Evolutionary conservation across 257 asterid species (phyloP).

Genomic region (Solanum medicagineum): DNA sequence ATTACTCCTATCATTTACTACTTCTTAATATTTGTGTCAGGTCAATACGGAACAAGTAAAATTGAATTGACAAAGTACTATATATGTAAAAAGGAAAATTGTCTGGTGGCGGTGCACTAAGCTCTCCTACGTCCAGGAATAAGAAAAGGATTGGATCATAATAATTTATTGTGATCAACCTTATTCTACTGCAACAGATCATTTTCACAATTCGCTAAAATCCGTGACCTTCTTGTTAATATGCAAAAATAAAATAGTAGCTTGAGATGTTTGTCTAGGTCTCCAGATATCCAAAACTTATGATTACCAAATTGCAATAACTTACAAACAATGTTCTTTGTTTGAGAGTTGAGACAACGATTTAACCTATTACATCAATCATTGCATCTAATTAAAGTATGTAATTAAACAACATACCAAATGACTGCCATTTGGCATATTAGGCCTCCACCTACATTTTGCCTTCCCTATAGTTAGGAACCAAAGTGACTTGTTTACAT

Average conservation of each 20-base stretch:
- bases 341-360: background rate
- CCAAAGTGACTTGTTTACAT: background rate
- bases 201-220: background rate
- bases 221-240: background rate
- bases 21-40: too few relatives aligned
- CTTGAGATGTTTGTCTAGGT: background rate
- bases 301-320: background rate
- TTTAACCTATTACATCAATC: background rate
- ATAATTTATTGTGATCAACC: too few relatives aligned
- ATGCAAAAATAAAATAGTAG: background rate
- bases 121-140: background rate
- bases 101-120: background rate
- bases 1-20: too few relatives aligned
- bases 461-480: background rate
- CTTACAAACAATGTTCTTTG: background rate
- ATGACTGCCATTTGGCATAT: background rate
- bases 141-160: too few relatives aligned
- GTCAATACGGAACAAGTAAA: too few relatives aligned
- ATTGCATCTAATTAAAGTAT: background rate
- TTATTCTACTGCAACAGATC: too few relatives aligned
- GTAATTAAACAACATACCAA: background rate
- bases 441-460: background rate
- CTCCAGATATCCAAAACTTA: background rate
- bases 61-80: too few relatives aligned
- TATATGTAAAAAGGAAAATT: too few relatives aligned